These are phyloP conservation scores for Apostasia ramifera DNA, from an alignment of 106 monocot genomes.

Conservation along the genomic window DNA sequence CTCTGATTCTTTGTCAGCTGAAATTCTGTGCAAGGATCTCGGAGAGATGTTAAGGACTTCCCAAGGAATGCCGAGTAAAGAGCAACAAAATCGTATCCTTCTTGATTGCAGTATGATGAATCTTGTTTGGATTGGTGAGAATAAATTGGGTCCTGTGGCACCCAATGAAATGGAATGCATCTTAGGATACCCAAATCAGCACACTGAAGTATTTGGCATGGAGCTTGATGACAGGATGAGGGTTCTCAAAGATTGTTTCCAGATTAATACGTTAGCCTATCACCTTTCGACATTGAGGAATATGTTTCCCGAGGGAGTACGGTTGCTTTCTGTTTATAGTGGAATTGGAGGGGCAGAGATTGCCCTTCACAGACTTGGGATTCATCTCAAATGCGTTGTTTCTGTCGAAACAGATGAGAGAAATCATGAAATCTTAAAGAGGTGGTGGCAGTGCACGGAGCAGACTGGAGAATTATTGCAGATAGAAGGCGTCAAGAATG, in stretches of 20 bases:
- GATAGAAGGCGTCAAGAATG: conserved; percentile 37
- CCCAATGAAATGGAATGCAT: conserved; percentile 68
- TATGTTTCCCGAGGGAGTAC: conserved; percentile 63
- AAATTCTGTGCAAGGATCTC: conserved; percentile 14
- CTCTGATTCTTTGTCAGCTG: conserved; percentile 32
- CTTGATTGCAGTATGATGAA: conserved; percentile 65
- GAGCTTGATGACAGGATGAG: conserved; percentile 57
- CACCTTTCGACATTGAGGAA: conserved; percentile 60
- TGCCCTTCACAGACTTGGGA: conserved; percentile 62
- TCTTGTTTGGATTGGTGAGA: conserved; percentile 62
- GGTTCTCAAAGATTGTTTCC: conserved; percentile 71
- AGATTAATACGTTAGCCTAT: conserved; percentile 79
- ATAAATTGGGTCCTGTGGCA: conserved; percentile 64
- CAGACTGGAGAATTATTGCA: conserved; percentile 54
- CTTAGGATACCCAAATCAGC: conserved; percentile 62
- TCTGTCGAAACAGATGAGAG: conserved; percentile 62
- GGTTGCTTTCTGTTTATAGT: conserved; percentile 56
- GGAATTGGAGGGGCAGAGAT: conserved; percentile 92
- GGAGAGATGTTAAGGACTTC: no score
- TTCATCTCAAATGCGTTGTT: conserved; percentile 46
- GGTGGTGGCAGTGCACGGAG: conserved; percentile 70
- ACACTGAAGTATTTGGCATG: conserved; percentile 61
- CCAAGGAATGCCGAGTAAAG: conserved; percentile 7
- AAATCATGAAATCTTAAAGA: conserved; percentile 43
- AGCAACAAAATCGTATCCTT: conserved; percentile 26